phyloP scores from a whole-genome alignment of 805 yeast species.

The Sugiyamaella smithiae region DNA sequence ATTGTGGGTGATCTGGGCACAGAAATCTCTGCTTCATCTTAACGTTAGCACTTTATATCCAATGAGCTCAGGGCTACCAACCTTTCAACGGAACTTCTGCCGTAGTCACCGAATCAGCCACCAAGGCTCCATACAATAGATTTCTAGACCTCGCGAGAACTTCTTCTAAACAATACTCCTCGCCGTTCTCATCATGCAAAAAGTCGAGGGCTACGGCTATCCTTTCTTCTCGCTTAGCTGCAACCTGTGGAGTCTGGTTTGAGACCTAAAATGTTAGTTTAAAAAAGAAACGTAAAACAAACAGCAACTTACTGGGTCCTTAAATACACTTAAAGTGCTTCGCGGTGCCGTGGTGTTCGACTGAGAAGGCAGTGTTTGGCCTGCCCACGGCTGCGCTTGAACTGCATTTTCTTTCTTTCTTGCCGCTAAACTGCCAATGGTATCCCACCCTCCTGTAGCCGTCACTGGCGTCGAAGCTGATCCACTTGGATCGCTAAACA shows the following conservation, averaged over 20 bases:
- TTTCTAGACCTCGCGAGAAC: constrained; percentile 53
- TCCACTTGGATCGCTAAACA: constrained; percentile 39
- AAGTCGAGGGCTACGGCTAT: constrained; percentile 25
- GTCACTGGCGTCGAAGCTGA: constrained; percentile 16
- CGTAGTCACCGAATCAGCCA: not conserved
- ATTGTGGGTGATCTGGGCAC: constrained; percentile 63
- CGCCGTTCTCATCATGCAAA: constrained; percentile 31
- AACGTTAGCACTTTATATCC: not conserved
- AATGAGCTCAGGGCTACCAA: not conserved
- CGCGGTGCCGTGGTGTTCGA: constrained; percentile 5
- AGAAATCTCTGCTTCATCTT: constrained; percentile 35
- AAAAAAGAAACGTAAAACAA: not conserved
- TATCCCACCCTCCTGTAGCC: constrained; percentile 38
- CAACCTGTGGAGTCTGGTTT: constrained; percentile 7
- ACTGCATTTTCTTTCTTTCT: constrained; percentile 64
- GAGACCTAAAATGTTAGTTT: not conserved
- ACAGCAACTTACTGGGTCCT: constrained; percentile 12
- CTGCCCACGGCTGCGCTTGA: constrained; percentile 58
- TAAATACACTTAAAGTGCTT: constrained; percentile 15
- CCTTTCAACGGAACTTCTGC: constrained; percentile 8
- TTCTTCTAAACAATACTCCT: constrained; percentile 64
- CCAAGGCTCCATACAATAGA: constrained; percentile 10
- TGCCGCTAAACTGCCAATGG: constrained; percentile 47
- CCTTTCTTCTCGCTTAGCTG: constrained; percentile 20
- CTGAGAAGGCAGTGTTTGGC: constrained; percentile 42